Conservation (phyloP, 352 stramenopile genomes). For the Globisporangium lucens region DNA sequence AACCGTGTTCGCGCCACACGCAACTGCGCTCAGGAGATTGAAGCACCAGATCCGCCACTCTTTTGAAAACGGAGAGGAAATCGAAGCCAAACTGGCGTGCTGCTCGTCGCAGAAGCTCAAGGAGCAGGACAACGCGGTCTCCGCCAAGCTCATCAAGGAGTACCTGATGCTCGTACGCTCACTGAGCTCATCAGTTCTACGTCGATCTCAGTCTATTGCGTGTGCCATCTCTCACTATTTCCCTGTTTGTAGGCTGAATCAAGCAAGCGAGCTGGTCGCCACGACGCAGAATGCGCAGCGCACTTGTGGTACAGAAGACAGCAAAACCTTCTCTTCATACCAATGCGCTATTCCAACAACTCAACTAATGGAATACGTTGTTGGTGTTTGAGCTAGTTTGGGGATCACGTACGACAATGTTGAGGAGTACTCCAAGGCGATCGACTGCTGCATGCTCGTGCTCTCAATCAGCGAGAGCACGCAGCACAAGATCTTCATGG, state of each 20-base stretch:
- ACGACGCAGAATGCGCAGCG: slow-evolving; percentile 80
- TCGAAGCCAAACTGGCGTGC: slow-evolving; percentile 46
- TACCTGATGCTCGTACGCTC: slow-evolving; percentile 59
- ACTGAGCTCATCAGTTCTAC: background rate
- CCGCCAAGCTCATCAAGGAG: slow-evolving; percentile 76
- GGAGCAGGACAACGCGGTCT: slow-evolving; percentile 53
- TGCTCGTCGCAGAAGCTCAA: slow-evolving; percentile 68
- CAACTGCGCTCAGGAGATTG: slow-evolving; percentile 47
- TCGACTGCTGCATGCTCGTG: slow-evolving; percentile 84
- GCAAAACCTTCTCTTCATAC: background rate
- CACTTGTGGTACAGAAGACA: slow-evolving; percentile 60
- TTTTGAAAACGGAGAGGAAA: slow-evolving; percentile 46
- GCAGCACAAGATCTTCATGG: slow-evolving; percentile 69
- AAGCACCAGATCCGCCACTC: slow-evolving; percentile 39
- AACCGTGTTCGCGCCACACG: slow-evolving; percentile 67
- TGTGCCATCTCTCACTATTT: background rate
- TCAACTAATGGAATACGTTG: background rate
- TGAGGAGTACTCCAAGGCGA: slow-evolving; percentile 76
- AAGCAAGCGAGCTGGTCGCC: slow-evolving; percentile 76
- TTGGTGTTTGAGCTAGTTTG: slow-evolving; percentile 28
- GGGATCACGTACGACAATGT: slow-evolving; percentile 88
- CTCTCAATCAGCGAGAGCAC: slow-evolving; percentile 84
- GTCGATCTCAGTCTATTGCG: background rate
- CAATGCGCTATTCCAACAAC: background rate
- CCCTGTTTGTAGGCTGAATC: slow-evolving; percentile 54